phyloP scores from a whole-genome alignment of 345 rosid species.

The Syzygium jambos region DNA sequence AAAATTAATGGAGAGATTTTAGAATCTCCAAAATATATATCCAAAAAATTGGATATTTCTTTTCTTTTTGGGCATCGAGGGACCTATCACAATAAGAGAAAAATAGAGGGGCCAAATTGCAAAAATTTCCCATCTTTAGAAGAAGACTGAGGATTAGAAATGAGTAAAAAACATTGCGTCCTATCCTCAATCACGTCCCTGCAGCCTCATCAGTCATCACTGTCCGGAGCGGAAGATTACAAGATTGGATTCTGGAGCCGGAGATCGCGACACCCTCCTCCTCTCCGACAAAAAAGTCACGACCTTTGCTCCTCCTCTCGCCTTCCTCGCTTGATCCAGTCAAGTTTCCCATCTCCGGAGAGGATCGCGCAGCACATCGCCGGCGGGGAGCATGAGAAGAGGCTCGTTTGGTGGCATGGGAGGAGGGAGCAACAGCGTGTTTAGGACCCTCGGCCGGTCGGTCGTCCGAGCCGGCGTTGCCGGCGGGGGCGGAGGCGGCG shows the following conservation, averaged over 20 bases:
- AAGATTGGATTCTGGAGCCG: neutral
- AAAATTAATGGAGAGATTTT: neutral
- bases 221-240: neutral
- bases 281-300: neutral
- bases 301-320: neutral
- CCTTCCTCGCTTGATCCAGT: neutral
- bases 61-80: neutral
- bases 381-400: neutral
- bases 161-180: neutral
- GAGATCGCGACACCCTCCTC: neutral
- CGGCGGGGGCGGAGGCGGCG: neutral
- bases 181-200: neutral
- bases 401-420: conserved; percentile 42
- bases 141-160: neutral
- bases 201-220: neutral
- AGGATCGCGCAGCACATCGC: neutral
- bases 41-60: neutral
- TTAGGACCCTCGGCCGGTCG: neutral
- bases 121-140: neutral
- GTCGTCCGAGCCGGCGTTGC: conserved; percentile 15
- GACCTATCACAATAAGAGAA: neutral
- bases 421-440: conserved; percentile 23
- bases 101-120: neutral
- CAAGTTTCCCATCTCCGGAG: neutral
- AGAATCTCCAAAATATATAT: neutral